Conservation (phyloP, 2,329 filamentous ascomycete species). For the Xylariaceae sp. region DNA sequence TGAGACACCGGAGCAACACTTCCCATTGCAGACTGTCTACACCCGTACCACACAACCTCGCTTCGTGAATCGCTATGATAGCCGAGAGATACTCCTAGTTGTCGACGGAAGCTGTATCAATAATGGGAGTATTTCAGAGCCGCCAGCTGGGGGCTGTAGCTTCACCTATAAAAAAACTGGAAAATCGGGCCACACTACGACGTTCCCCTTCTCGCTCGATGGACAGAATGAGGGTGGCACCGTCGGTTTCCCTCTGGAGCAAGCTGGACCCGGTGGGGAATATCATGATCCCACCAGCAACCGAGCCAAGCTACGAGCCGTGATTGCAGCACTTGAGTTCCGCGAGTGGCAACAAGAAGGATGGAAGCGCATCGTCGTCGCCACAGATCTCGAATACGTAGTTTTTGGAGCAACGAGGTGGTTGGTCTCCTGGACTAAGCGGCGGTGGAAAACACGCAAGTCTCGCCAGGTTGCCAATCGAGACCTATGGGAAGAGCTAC, state of each 20-base stretch:
- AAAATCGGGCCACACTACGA: slow-evolving; percentile 12
- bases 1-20: slow-evolving; percentile 42
- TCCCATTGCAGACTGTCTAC: slow-evolving; percentile 40
- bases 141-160: slow-evolving; percentile 35
- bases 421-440: slow-evolving; percentile 47
- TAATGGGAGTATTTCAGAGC: slow-evolving; percentile 41
- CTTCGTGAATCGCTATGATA: slow-evolving; percentile 44
- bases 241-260: slow-evolving; percentile 45
- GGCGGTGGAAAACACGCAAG: slow-evolving; percentile 44
- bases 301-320: slow-evolving; percentile 51
- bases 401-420: slow-evolving; percentile 48
- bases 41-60: slow-evolving; percentile 38
- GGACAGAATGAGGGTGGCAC: slow-evolving; percentile 26
- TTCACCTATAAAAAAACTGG: slow-evolving; percentile 39
- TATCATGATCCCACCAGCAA: slow-evolving; percentile 46
- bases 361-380: slow-evolving; percentile 50
- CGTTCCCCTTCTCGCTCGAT: slow-evolving; percentile 23
- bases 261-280: slow-evolving; percentile 43
- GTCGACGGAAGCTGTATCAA: slow-evolving; percentile 49
- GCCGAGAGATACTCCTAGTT: slow-evolving; percentile 47
- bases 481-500: slow-evolving; percentile 52
- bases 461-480: slow-evolving; percentile 43
- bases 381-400: slow-evolving; percentile 55
- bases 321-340: slow-evolving; percentile 51
- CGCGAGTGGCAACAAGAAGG: slow-evolving; percentile 48